Base-by-base conservation (phyloP, 1,284 basidiomycete species). In the Cutaneotrichosporon cutaneum region DNA sequence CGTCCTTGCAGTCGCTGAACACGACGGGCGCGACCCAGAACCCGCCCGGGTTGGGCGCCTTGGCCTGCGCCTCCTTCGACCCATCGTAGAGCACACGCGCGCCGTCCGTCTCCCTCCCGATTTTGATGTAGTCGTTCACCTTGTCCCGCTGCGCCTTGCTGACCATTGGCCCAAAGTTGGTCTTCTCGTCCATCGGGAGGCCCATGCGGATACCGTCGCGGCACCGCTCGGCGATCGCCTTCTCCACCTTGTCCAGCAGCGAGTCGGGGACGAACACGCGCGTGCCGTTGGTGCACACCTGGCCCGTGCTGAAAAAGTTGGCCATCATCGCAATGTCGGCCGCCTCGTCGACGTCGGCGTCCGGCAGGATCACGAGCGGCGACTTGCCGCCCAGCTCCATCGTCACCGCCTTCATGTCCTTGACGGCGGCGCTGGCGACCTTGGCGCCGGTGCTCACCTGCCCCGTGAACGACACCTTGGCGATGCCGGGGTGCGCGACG, bases 21-120 rank as follows among this genome's bases (percentile, higher is more conserved):
- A 81, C 76, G 9, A 79, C 79, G 3, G 71, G 72, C 30, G 66
- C 61, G n/a, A 74, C 68, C 61, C 68, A 73, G 65, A 61, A 73
- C 5, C 72, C 73, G 6, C 51, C 48, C 3, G 27, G 3, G 5
- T 57, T 64, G 4, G 63, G 63, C 45, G 50, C 32, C 2, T 42
- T 35, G 9, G 42, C 21, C 33, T 58, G 64, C 8, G 48, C 54
- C 6, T 58, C 61, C 2, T 9, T 11, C 2, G 56, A 24, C 0
- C 64, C 64, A 51, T 66, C 64, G 51, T 66, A 66, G 13, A 66
- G 56, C 18, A 66, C 65, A n/a, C 39, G 61, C 9, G 65, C 65
- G 13, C 58, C 36, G 56, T 66, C 65, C 22, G 44, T 52, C 16
- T 60, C 55, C 39, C 35, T 45, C n/a, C 65, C 65, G 42, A 59